Percentiles rank a stretch among this genome's conserved stretches.
Conservation (phyloP, 805 yeast genomes). For the Ogataea corticis region DNA sequence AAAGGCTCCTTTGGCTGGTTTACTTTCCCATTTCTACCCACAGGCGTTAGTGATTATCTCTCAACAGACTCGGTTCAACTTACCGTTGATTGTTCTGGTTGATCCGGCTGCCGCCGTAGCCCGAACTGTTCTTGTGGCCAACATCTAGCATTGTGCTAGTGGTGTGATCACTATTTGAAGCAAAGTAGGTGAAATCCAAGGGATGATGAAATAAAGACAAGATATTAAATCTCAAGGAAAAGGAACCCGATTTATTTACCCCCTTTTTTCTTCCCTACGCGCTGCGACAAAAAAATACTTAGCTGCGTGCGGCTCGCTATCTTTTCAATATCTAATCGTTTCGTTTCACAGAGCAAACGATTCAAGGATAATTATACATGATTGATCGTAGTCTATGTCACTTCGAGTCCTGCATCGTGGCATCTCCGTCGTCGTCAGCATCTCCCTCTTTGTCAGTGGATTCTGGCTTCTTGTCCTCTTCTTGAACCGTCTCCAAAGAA, state of each 20-base stretch:
- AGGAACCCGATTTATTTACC: neutral
- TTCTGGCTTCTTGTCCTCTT: slow-evolving; percentile 21
- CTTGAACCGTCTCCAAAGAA: slow-evolving; percentile 22
- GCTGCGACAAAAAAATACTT: slow-evolving; percentile 9
- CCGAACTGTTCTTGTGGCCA: slow-evolving; percentile 15
- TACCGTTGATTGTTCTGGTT: slow-evolving; percentile 13
- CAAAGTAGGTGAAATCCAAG: neutral
- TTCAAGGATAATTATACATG: neutral
- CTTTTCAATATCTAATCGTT: no score
- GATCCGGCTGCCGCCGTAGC: slow-evolving; percentile 6
- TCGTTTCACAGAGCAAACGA: neutral
- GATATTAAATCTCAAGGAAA: neutral
- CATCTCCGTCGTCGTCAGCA: slow-evolving; percentile 1
- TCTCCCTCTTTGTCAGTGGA: slow-evolving; percentile 15
- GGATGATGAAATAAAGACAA: neutral
- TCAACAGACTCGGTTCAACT: neutral
- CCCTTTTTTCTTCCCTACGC: slow-evolving; percentile 15
- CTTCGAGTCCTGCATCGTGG: slow-evolving; percentile 25
- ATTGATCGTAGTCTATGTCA: slow-evolving; percentile 3
- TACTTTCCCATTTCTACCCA: slow-evolving; percentile 2
- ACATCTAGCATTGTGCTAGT: slow-evolving; percentile 20
- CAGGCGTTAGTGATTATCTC: slow-evolving; percentile 1
- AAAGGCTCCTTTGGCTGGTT: slow-evolving; percentile 5
- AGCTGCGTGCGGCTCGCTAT: slow-evolving; percentile 7
- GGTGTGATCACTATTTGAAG: slow-evolving; percentile 4